Base-by-base conservation (phyloP, 768 basidiomycete genomes). In the Podaxis sp. region DNA sequence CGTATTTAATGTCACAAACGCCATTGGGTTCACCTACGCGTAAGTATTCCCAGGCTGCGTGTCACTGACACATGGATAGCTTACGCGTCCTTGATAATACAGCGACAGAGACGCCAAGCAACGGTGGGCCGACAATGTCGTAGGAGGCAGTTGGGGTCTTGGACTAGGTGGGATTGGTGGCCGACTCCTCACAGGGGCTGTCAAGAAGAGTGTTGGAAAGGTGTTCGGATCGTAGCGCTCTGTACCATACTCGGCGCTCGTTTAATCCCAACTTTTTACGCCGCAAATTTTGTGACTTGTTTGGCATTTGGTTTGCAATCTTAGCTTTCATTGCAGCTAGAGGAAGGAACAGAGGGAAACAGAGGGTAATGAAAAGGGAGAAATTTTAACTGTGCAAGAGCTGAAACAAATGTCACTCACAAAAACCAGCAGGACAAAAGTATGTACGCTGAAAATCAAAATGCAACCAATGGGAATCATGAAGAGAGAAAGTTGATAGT, bases 21-120 rank as follows among this genome's bases (percentile, higher is more conserved):
- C 89, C n/a, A 80, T 98, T 57, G 96, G 96, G 11, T 99, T 98
- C 78, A 97, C 95, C 54, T 99, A 94, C 71, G 93, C 91, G 93
- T 93, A 74, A 70, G 88, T 80, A 22, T 60, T 20, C 41, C 56
- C 57, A 37, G 58, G 15, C 30, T 41, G 56, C 44, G 53, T 60
- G 24, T 28, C 33, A 50, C 48, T 54, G 4, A 11, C 24, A 22
- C 17, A 48, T 61, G 49, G 28, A 58, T 57, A 15, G 22, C 64
- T 71, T 28, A 74, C 54, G 2, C 36, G 20, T 44, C 46, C 46
- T 11, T 38, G 52, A 2, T 38, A 37, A 37, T 70, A 15, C 69
- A 91, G 90, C 52, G 95, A 96, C 72, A 87, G 95, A 55, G 96
- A 99, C 69, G 93, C 96, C 28, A 97, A 97, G 74, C 85, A 89